Base-by-base conservation (phyloP, 352 stramenopile species). In the Phytophthora kernoviae region DNA sequence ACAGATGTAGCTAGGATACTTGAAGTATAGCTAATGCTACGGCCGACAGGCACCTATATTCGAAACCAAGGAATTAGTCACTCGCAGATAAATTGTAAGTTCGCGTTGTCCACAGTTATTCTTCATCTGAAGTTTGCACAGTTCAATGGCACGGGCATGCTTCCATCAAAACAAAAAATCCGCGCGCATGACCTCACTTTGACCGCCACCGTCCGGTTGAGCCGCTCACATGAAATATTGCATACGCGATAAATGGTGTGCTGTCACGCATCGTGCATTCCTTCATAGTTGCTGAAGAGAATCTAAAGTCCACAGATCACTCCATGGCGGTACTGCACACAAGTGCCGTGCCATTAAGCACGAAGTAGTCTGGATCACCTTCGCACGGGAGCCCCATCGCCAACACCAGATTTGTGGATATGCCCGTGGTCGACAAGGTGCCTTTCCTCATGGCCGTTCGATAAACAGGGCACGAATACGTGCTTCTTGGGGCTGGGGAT, bases 401-500 rank as follows among this genome's bases (percentile, higher is more conserved):
- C 6, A 98, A 64, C 22, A 98, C 85, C 54, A 96, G 96, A 75
- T 97, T 98, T 17, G 92, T 98, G 6, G 84, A 96, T 60, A 94
- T 97, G 27, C 94, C 94, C 0, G 91, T 98, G 1, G 94, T 98
- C 22, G 83, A 96, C 21, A 98, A 62, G 11, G 89, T 94, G 9
- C 94, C 94, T 59, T 96, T 95, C 7, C 94, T 69, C 32, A 86
- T 78, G 0, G 74, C 64, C 0, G 92, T 98, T 65, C 97, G 98
- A 79, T 98, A 98, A 15, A 97, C 75, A 5, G 93, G 94, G 36
- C 93, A 98, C n/a, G 73, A 68, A 67, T 98, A 98, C 47, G 69
- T 70, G 15, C 51, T 45, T 27, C 40, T 20, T 14, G 50, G 17
- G 42, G 17, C 18, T 15, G 41, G 7, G 17, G 8, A 5, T 44